Conservation (phyloP, 805 yeast genomes). For the Clavispora santaluciae region DNA sequence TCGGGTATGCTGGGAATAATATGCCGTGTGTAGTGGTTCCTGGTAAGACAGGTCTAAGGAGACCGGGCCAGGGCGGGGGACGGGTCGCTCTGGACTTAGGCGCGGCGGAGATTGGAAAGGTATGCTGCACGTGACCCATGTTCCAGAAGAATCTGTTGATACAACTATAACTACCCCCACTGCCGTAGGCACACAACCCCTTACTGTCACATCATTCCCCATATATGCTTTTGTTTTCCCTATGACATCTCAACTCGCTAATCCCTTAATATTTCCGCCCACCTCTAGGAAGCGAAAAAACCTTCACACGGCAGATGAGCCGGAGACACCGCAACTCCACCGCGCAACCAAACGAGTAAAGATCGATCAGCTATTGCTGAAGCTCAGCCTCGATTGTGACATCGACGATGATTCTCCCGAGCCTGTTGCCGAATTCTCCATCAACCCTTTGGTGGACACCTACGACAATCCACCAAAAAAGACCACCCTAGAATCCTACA, state of each 20-base stretch:
- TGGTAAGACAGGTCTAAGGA: no score
- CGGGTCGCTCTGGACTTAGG: no score
- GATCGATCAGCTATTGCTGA: constrained; percentile 18
- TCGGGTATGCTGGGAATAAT: no score
- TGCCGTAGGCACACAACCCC: not conserved
- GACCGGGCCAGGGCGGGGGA: no score
- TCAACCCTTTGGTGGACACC: constrained; percentile 11
- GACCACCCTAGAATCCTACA: constrained; percentile 14
- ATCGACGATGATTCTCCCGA: not conserved
- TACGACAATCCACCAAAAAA: constrained; percentile 1
- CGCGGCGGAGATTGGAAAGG: not conserved
- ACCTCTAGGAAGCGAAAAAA: not conserved
- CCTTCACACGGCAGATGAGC: not conserved
- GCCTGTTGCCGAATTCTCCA: not conserved
- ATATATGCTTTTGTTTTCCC: not conserved
- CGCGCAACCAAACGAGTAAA: constrained; percentile 22
- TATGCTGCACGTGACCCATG: not conserved
- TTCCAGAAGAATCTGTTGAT: not conserved
- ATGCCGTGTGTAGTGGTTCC: no score
- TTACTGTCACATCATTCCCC: not conserved
- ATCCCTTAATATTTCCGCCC: not conserved
- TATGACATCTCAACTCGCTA: not conserved
- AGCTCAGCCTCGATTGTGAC: not conserved
- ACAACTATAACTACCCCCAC: not conserved
- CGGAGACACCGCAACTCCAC: not conserved